Evolutionary conservation across 495 filamentous ascomycete genomes (phyloP).

Genomic region (Tuber borchii): DNA sequence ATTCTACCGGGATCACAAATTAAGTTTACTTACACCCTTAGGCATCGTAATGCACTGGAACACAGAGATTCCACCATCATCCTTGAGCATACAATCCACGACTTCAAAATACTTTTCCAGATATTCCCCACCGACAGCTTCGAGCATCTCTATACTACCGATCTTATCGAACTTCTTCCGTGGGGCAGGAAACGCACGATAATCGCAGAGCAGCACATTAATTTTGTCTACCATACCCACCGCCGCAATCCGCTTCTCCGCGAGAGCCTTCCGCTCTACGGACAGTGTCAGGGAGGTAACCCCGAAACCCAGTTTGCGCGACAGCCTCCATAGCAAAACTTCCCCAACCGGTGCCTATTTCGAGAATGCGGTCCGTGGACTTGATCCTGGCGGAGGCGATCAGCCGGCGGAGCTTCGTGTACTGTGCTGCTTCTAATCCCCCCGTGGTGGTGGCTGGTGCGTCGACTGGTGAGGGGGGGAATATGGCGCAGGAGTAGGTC

Average conservation of each 20-base stretch:
- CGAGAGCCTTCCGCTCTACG: conserved; percentile 56
- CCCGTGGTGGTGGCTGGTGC: conserved; percentile 38
- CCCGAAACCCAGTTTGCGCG: conserved; percentile 52
- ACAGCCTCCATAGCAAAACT: conserved; percentile 60
- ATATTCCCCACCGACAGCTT: conserved; percentile 62
- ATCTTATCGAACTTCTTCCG: conserved; percentile 58
- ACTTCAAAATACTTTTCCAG: conserved; percentile 56
- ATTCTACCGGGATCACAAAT: conserved; percentile 16
- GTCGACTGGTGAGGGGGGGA: conserved; percentile 44
- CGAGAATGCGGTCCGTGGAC: conserved; percentile 57
- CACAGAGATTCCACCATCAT: conserved; percentile 57
- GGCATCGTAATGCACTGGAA: conserved; percentile 75
- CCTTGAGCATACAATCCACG: conserved; percentile 56
- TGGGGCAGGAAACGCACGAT: conserved; percentile 52
- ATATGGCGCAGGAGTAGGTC: conserved; percentile 71
- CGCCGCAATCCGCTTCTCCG: conserved; percentile 52
- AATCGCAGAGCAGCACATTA: conserved; percentile 56
- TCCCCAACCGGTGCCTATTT: conserved; percentile 67
- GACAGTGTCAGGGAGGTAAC: conserved; percentile 59
- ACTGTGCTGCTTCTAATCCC: conserved; percentile 57
- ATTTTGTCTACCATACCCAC: conserved; percentile 52
- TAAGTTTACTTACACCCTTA: conserved; percentile 43
- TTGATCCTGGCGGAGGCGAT: conserved; percentile 57
- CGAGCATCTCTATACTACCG: conserved; percentile 68
- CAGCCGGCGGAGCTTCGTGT: conserved; percentile 57